phyloP scores from a whole-genome alignment of 495 filamentous ascomycete genomes.

The Schizothecium vesticola region DNA sequence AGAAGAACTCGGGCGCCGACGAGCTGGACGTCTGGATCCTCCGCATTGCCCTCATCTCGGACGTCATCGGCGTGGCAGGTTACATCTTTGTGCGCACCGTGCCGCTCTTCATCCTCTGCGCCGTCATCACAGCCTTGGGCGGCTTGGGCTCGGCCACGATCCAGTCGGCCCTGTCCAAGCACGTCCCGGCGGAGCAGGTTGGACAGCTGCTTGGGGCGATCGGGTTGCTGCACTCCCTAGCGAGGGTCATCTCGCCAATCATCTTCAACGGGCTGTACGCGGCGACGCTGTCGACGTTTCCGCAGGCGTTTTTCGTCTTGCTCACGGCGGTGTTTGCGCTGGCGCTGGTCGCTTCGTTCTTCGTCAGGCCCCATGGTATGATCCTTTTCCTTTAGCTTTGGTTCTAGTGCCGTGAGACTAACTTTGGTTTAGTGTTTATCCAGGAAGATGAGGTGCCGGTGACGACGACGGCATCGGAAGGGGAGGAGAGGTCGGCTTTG shows the following conservation, averaged over 20 bases:
- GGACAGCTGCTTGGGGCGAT: slow-evolving; percentile 83
- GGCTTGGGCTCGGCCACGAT: slow-evolving; percentile 80
- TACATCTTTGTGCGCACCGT: slow-evolving; percentile 59
- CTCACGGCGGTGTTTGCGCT: slow-evolving; percentile 61
- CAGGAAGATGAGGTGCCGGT: slow-evolving; percentile 15
- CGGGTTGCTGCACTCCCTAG: slow-evolving; percentile 78
- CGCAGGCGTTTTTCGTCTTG: slow-evolving; percentile 78
- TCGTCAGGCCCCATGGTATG: slow-evolving; percentile 70
- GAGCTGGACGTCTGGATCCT: slow-evolving; percentile 72
- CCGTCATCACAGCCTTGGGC: slow-evolving; percentile 66
- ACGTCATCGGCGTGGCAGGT: slow-evolving; percentile 68
- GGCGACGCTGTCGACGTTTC: slow-evolving; percentile 66
- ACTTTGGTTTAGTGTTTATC: slow-evolving; percentile 22
- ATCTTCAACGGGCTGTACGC: slow-evolving; percentile 84
- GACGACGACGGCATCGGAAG: background rate
- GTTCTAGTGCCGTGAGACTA: background rate
- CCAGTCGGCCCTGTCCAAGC: slow-evolving; percentile 80
- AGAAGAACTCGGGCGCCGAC: slow-evolving; percentile 65
- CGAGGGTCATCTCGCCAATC: slow-evolving; percentile 70
- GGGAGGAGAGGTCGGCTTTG: background rate
- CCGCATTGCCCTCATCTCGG: slow-evolving; percentile 69
- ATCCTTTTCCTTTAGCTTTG: background rate
- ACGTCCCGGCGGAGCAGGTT: slow-evolving; percentile 72
- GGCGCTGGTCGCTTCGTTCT: slow-evolving; percentile 59
- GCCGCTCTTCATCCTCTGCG: slow-evolving; percentile 57